Base-by-base conservation (phyloP, 441 rosid species). In the Populus hybrid region DNA sequence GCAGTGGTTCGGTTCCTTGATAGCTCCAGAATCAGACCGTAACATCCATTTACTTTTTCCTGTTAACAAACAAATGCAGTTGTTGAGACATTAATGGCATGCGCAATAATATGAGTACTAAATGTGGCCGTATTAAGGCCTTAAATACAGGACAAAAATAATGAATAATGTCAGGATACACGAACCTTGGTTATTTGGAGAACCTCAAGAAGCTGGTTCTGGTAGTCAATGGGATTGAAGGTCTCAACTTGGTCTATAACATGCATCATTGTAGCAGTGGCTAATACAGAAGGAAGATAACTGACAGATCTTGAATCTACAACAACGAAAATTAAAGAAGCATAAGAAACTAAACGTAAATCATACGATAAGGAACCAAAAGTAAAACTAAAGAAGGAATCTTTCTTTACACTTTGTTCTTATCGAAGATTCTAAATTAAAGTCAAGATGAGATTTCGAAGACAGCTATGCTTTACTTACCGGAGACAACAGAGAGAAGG, bases 261-360 rank as follows among this genome's bases (percentile, higher is more conserved):
- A 79, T 84, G 88, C 92, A 91, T 86, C 97, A 95, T 93, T 67
- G 95, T 86, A 3, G 99, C 95, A 66, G 99, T 86, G 32, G 98
- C 99, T 85, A 95, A 77, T 12, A 85, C 90, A 68, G 98, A 94
- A 23, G 99, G 95, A 14, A 84, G 91, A 87, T 83, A 88, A 4
- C 85, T 75, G 81, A 82, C 85, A 79, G 87, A 90, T 89, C 92
- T 92, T 70, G 97, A 83, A 85, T 95, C 99, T 95, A 53, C 59
- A 70, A 57, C 36, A 38, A 28, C 32, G 32, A 30, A 30, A 64
- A 40, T 7, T 6, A 7, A 61, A 24, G 21, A 19, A 32, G 10
- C 0, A n/a, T 1, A n/a, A 71, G 9, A 28, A 76, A 61, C 71
- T 53, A 24, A 79, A 57, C 26, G 63, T 12, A 40, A 64, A 77